A percentile compares a stretch with the other conserved stretches of the same genome.
These are phyloP conservation scores for Beauveria bassiana DNA, from an alignment of 2,329 filamentous ascomycete genomes.

Conservation along the genomic window DNA sequence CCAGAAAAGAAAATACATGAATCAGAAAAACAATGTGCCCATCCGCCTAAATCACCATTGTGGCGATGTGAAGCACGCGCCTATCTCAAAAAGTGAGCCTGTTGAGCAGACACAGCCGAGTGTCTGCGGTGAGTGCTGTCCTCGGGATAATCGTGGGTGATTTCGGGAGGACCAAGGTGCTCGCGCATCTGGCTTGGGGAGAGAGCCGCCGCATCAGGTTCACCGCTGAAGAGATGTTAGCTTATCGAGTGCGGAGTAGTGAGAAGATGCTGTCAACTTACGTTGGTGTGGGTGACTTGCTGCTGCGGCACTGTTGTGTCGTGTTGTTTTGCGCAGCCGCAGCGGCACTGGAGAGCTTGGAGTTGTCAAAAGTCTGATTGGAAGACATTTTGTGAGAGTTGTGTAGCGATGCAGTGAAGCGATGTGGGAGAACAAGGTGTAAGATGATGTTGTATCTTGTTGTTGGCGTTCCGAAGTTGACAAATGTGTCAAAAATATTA, in stretches of 20 bases:
- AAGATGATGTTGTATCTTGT: not conserved
- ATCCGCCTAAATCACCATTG: rapidly evolving
- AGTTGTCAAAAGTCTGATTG: not conserved
- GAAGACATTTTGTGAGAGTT: not conserved
- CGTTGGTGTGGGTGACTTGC: not conserved
- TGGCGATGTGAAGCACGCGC: not conserved
- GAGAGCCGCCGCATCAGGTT: not conserved
- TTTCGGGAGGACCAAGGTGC: constrained; percentile 7
- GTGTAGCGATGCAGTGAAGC: not conserved
- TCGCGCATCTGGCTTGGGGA: constrained; percentile 5
- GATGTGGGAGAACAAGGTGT: not conserved
- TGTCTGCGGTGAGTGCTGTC: constrained; percentile 11
- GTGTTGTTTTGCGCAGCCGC: not conserved
- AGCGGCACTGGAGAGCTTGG: not conserved
- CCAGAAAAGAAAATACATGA: not conserved
- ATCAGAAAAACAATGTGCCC: not conserved
- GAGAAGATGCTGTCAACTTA: not conserved
- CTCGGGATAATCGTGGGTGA: constrained; percentile 11
- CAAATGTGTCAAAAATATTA: too few species aligned
- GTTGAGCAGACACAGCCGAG: constrained; percentile 5
- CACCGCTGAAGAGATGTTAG: not conserved
- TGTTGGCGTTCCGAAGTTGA: not conserved
- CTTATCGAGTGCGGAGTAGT: not conserved
- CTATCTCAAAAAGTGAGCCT: constrained; percentile 8
- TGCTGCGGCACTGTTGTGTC: not conserved